Base-by-base conservation (phyloP, 768 basidiomycete genomes). In the Suillus variegatus region DNA sequence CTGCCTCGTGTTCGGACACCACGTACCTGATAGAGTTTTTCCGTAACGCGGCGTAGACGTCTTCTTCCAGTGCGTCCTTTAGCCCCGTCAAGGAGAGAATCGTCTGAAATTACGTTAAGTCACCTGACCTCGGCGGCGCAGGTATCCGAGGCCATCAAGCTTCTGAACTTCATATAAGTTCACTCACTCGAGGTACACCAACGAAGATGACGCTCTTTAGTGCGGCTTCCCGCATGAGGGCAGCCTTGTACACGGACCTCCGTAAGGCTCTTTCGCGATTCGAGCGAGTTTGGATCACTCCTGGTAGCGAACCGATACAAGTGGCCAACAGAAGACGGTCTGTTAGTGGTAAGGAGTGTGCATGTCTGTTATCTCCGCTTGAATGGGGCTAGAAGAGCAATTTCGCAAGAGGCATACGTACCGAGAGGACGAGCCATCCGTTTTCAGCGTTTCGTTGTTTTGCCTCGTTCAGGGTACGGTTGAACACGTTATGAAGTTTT, bases 151-250 rank as follows among this genome's bases (percentile, higher is more conserved):
- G 61, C 51, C 62, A 54, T 22, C 61, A 64, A 38, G 20, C 16
- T 43, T 51, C 41, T 61, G 36, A 52, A 41, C 35, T 18, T 52
- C 57, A 63, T 61, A 35, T 57, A 58, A 63, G 63, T 55, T 47
- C 32, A 77, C 87, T 80, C 74, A 93, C 92, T 75, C 91, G 84
- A 70, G 93, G 92, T 63, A 94, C 92, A 54, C 93, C 93, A 63
- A 94, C 87, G 74, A 97, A 95, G 71, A 95, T 91, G 72, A 88
- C 86, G 73, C 93, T 94, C 81, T 97, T 97, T 75, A 97, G 73
- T 38, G 92, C 92, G 38, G 92, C 86, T 80, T 97, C 95, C 54
- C 95, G 85, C 87, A 97, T 95, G 69, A 94, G 75, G 68, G 93
- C 91, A 67, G 92, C 92, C 74, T 84, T 89, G 77, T 86, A 85